Evolutionary conservation across 352 stramenopile species (phyloP).

Genomic region (Pythium vanterpoolii): DNA sequence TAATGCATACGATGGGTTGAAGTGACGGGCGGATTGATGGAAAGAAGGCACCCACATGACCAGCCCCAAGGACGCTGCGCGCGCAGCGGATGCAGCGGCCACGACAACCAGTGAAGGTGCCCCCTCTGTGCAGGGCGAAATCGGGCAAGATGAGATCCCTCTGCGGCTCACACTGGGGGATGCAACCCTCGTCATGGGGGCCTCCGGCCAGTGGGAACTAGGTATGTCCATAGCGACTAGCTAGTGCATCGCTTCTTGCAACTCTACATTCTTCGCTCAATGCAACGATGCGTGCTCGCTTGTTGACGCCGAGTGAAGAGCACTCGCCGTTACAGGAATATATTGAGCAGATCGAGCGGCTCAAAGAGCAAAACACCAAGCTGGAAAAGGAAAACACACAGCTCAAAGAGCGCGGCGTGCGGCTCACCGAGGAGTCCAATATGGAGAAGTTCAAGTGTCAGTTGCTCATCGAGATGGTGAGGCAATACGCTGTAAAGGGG

Average conservation of each 20-base stretch:
- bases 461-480: conserved; percentile 80
- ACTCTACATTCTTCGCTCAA: too few species aligned
- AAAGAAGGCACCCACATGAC: conserved; percentile 8
- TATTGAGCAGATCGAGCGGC: conserved; percentile 25
- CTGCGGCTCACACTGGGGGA: conserved; percentile 57
- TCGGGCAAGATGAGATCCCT: conserved; percentile 38
- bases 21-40: background rate
- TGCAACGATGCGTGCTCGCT: background rate
- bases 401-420: conserved; percentile 50
- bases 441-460: conserved; percentile 90
- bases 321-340: conserved; percentile 50
- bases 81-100: background rate
- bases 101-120: background rate
- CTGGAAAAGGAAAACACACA: conserved; percentile 63
- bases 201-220: conserved; percentile 55
- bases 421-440: conserved; percentile 76
- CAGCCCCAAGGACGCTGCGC: conserved; percentile 22
- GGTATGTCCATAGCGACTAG: too few species aligned
- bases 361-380: conserved; percentile 41
- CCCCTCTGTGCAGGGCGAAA: background rate
- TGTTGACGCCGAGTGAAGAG: conserved; percentile 30
- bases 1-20: conserved; percentile 14
- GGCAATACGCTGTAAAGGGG: background rate
- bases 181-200: conserved; percentile 41
- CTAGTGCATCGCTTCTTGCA: too few species aligned